Evolutionary conservation across 371 early-diverging fungal species (phyloP).

Genomic region (Chytridiales sp.): DNA sequence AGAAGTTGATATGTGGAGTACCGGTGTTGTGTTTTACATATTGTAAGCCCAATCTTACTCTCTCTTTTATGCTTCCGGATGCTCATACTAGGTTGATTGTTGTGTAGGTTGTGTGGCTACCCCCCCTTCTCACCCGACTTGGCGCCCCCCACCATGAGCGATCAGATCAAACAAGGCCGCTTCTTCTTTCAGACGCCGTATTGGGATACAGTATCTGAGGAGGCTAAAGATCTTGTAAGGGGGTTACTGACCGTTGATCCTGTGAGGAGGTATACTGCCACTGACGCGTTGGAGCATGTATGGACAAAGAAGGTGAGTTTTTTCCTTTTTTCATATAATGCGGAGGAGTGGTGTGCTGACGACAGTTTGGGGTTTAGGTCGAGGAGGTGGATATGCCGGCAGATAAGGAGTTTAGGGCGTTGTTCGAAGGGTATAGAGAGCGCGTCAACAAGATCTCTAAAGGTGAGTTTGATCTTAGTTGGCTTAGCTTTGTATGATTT

Average conservation of each 20-base stretch:
- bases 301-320: slow-evolving; percentile 55
- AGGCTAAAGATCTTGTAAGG: slow-evolving; percentile 84
- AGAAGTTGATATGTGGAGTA: slow-evolving; percentile 59
- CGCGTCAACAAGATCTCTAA: no score
- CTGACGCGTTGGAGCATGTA: slow-evolving; percentile 75
- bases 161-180: slow-evolving; percentile 71
- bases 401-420: no score
- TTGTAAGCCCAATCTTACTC: slow-evolving; percentile 24
- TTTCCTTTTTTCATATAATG: background rate
- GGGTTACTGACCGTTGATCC: slow-evolving; percentile 71
- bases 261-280: slow-evolving; percentile 68
- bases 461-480: no score
- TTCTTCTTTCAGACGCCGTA: slow-evolving; percentile 69
- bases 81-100: background rate
- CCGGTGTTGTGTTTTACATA: slow-evolving; percentile 60
- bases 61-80: background rate
- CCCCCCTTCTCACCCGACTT: slow-evolving; percentile 57
- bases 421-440: no score
- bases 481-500: no score
- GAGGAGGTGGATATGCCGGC: no score
- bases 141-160: slow-evolving; percentile 34
- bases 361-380: no score
- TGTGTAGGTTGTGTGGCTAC: slow-evolving; percentile 41
- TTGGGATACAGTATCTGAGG: slow-evolving; percentile 72
- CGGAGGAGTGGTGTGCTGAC: no score